Conservation (phyloP, 768 basidiomycete species). For the Boletus eberwhitei region DNA sequence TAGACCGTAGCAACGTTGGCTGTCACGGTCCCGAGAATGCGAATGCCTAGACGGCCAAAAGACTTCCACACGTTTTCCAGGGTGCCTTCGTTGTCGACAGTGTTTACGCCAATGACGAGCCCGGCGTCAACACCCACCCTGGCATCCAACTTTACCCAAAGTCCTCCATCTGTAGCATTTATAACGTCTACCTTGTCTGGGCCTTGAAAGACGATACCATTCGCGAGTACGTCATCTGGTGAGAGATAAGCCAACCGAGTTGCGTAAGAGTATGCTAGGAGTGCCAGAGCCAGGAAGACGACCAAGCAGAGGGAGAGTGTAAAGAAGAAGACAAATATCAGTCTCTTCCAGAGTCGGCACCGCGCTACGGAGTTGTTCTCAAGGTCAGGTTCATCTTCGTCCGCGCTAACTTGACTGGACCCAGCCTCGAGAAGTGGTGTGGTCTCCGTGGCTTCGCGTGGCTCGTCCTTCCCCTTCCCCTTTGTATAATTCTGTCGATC, state of each 20-base stretch:
- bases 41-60: conserved; percentile 66
- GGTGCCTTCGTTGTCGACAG: conserved; percentile 41
- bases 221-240: conserved; percentile 55
- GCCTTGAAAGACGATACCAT: conserved; percentile 53
- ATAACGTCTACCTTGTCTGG: conserved; percentile 62
- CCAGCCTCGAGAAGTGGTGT: conserved; percentile 30
- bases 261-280: conserved; percentile 68
- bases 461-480: conserved; percentile 27
- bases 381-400: conserved; percentile 21
- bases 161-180: conserved; percentile 56
- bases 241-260: conserved; percentile 50
- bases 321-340: conserved; percentile 51
- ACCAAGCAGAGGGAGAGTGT: conserved; percentile 51
- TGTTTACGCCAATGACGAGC: conserved; percentile 52
- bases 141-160: conserved; percentile 58
- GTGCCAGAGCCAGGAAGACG: conserved; percentile 39
- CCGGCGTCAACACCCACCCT: conserved; percentile 69
- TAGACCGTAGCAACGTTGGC: conserved; percentile 51
- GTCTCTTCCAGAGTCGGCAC: conserved; percentile 31
- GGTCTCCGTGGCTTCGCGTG: conserved; percentile 25
- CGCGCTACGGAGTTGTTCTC: conserved; percentile 20
- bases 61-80: conserved; percentile 56
- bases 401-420: conserved; percentile 18
- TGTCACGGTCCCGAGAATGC: conserved; percentile 51
- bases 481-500: conserved; percentile 15